Evolutionary conservation across 768 basidiomycete species (phyloP).

Genomic region (Atractiella rhizophila): DNA sequence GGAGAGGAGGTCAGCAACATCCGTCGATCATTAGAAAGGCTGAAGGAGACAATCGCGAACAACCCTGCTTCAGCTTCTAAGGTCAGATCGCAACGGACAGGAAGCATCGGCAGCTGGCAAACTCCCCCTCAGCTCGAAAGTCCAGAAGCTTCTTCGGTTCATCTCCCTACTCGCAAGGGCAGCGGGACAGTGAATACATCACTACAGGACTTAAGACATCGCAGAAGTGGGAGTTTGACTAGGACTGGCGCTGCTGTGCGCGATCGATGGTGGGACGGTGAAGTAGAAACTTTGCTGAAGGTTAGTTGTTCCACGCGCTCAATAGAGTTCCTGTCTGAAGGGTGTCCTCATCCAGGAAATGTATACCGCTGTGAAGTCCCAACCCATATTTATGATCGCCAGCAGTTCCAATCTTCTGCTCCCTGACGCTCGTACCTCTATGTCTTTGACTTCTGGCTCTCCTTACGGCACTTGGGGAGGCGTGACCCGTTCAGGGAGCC

Average conservation of each 20-base stretch:
- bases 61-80: no score
- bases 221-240: no score
- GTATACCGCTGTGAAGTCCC: constrained; percentile 55
- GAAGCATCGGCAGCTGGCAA: no score
- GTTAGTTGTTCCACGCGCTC: constrained; percentile 23
- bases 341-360: constrained; percentile 45
- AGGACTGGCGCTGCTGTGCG: not conserved
- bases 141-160: no score
- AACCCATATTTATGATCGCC: constrained; percentile 15
- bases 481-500: constrained; percentile 24
- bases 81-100: no score
- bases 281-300: constrained; percentile 68
- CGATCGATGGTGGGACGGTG: constrained; percentile 18
- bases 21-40: no score
- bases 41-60: no score
- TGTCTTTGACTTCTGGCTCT: constrained; percentile 9
- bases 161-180: no score
- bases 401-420: constrained; percentile 11
- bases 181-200: no score
- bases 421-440: constrained; percentile 8
- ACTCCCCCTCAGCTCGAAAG: no score
- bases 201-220: no score
- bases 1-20: no score
- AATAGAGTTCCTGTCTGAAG: constrained; percentile 4
- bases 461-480: constrained; percentile 16